Conservation (phyloP, 176 grass and related monocot species). For the Phoenix roebelenii region DNA sequence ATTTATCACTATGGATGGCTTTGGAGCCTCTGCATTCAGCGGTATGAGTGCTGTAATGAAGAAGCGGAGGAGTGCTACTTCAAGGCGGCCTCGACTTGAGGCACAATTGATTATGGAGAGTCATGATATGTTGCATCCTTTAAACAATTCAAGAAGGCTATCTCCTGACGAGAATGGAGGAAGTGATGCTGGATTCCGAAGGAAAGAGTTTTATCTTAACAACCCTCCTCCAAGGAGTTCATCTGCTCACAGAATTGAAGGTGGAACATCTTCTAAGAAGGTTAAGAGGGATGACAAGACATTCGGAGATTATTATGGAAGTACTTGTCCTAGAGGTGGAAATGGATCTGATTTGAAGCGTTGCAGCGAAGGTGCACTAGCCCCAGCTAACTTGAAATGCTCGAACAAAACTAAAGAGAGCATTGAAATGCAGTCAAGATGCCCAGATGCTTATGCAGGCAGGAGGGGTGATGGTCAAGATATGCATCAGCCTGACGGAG, state of each 20-base stretch:
- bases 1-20: constrained; percentile 31
- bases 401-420: background rate
- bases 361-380: constrained; percentile 29
- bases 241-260: background rate
- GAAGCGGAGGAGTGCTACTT: constrained; percentile 42
- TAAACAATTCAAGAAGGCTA: constrained; percentile 22
- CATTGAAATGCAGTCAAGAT: constrained; percentile 1
- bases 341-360: constrained; percentile 18
- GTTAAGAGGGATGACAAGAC: constrained; percentile 33
- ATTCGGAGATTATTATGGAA: constrained; percentile 14
- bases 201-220: constrained; percentile 70
- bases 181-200: constrained; percentile 24
- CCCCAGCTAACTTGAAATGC: constrained; percentile 28
- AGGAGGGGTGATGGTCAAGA: background rate
- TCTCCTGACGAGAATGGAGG: background rate
- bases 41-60: constrained; percentile 28
- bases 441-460: constrained; percentile 12
- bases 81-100: constrained; percentile 39
- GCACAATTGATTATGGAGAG: constrained; percentile 41
- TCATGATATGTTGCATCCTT: constrained; percentile 25
- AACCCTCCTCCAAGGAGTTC: constrained; percentile 20
- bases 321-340: constrained; percentile 16
- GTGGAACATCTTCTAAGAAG: constrained; percentile 25
- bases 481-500: constrained; percentile 5
- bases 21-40: constrained; percentile 18